A percentile compares a stretch with the other conserved stretches of the same genome.
Conservation (phyloP, 169 alveolate species). For the Plasmodium inui region DNA sequence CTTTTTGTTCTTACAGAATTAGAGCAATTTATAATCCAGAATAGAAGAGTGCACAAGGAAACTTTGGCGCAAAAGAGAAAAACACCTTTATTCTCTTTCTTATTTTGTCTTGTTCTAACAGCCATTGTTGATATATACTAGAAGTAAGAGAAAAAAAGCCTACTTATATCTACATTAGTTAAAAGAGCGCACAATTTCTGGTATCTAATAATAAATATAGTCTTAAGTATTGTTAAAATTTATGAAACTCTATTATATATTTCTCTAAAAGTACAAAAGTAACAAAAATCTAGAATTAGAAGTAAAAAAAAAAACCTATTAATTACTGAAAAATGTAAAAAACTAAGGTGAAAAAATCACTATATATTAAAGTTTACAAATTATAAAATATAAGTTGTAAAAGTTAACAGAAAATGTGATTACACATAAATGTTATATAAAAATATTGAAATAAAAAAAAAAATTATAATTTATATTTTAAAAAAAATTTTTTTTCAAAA, state of each 20-base stretch:
- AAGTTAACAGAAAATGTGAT: neutral
- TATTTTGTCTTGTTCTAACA: neutral
- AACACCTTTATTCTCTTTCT: neutral
- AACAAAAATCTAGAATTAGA: neutral
- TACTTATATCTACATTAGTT: neutral
- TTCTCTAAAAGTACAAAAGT: neutral
- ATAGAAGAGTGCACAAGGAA: neutral
- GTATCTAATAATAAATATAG: neutral
- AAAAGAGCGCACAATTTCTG: neutral
- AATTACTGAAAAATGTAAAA: neutral
- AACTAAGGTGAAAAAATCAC: neutral
- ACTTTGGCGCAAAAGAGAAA: neutral
- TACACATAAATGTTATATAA: neutral
- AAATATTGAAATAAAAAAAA: neutral
- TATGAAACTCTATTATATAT: neutral
- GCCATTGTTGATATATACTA: neutral
- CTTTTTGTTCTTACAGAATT: neutral
- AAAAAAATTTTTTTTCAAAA: too few relatives aligned
- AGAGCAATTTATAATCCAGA: neutral
- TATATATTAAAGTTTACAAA: neutral
- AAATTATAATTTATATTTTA: neutral
- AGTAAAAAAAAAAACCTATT: neutral
- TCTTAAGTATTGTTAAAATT: neutral
- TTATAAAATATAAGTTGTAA: neutral
- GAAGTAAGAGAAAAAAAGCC: neutral